Percentiles rank a stretch among this genome's conserved stretches.
Conservation (phyloP, 2,329 filamentous ascomycete species). For the Bipolaris gigantea region DNA sequence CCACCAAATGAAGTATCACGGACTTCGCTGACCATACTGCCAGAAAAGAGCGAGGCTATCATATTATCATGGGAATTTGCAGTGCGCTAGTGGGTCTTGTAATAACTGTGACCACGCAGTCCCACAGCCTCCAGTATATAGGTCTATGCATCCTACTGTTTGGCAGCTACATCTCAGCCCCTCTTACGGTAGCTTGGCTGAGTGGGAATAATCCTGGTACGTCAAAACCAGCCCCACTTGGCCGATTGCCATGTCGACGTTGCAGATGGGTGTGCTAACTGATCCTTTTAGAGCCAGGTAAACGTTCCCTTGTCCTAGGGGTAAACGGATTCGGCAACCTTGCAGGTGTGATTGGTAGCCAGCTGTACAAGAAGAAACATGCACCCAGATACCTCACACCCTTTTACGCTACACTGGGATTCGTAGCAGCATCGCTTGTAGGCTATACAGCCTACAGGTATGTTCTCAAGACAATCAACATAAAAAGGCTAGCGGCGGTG, state of each 20-base stretch:
- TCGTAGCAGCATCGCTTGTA: constrained; percentile 22
- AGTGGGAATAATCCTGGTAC: constrained; percentile 27
- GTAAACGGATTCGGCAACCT: constrained; percentile 33
- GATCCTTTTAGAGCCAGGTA: constrained; percentile 13
- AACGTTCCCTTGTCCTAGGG: constrained; percentile 24
- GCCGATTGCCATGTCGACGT: not conserved
- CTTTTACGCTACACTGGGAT: constrained; percentile 27
- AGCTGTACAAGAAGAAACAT: constrained; percentile 23
- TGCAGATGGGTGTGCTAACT: not conserved
- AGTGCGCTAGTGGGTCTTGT: constrained; percentile 45
- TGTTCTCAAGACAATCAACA: constrained; percentile 21
- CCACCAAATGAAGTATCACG: not conserved
- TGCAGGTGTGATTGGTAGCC: constrained; percentile 26
- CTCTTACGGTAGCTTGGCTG: constrained; percentile 29
- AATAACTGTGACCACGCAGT: constrained; percentile 16
- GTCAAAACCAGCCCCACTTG: not conserved
- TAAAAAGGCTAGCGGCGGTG: constrained; percentile 13
- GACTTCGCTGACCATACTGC: not conserved
- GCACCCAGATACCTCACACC: constrained; percentile 23
- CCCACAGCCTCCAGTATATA: constrained; percentile 15
- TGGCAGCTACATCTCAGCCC: constrained; percentile 28
- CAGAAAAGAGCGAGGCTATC: constrained; percentile 28
- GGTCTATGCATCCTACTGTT: constrained; percentile 28
- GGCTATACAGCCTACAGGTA: constrained; percentile 27
- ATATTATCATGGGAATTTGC: constrained; percentile 50